Base-by-base conservation (phyloP, 371 early-diverging fungal species). In the Thermomucor indicae-seudaticae region DNA sequence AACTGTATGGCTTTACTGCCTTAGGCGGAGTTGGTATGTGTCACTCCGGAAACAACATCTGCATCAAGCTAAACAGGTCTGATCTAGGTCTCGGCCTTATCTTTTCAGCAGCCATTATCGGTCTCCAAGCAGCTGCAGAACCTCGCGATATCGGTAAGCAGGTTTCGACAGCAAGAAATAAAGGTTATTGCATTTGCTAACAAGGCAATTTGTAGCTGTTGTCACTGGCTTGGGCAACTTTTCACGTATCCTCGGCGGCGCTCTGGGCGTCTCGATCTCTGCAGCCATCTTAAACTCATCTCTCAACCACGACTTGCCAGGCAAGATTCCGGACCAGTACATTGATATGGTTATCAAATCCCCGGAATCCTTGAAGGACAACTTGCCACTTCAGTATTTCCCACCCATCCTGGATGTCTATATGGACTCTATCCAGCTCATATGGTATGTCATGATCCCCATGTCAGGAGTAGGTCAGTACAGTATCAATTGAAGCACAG, bases 41-140 rank as follows among this genome's bases (percentile, higher is more conserved):
- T 24, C 20, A 25, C 0, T 19, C 10, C 24, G 23, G 14, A 19
- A 16, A 23, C n/a, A 27, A n/a, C n/a, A n/a, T n/a, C n/a, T n/a
- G n/a, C n/a, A n/a, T n/a, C n/a, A n/a, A n/a, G n/a, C n/a, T n/a
- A n/a, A n/a, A n/a, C n/a, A n/a, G n/a, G n/a, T n/a, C n/a, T n/a
- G 7, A 6, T 37, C 23, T 41, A 45, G 62, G 65, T 10, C 42
- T 64, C 5, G 71, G 71, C 0, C 57, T 43, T 24, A 38, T 71
- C 7, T 73, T 73, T 38, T 61, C 71, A 1, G 65, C 71, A 6
- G 57, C 67, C 14, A 63, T 77, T 19, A 77, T 77, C 38, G 73
- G 61, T 4, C 44, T 72, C 10, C 77, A 77, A 58, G 70, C 77
- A 0, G 61, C 70, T 2, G 73, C 61, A 1, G 67, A 63, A 20